Evolutionary conservation across 1,284 basidiomycete genomes (phyloP).

Genomic region (Pholiota adiposa): DNA sequence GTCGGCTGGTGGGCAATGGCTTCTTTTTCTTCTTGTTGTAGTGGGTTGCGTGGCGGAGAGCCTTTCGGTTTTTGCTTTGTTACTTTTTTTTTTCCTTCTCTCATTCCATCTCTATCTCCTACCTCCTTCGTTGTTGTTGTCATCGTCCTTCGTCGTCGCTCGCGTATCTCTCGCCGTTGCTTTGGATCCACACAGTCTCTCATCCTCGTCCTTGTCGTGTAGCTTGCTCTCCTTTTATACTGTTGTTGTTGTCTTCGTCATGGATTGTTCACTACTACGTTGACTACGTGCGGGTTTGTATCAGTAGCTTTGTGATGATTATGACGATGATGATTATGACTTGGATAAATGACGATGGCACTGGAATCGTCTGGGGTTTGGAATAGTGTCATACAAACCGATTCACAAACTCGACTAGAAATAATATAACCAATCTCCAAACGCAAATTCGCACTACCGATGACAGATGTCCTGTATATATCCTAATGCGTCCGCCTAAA

Average conservation of each 20-base stretch:
- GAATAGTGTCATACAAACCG: too few relatives aligned
- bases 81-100: not conserved
- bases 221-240: conserved; percentile 23
- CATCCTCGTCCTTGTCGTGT: conserved; percentile 14
- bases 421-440: too few relatives aligned
- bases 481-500: too few relatives aligned
- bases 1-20: conserved; percentile 2
- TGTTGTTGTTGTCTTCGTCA: conserved; percentile 29
- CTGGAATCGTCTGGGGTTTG: not conserved
- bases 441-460: too few relatives aligned
- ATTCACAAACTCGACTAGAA: too few relatives aligned
- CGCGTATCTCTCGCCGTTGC: conserved; percentile 24
- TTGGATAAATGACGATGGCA: not conserved
- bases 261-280: conserved; percentile 37
- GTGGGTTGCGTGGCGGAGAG: conserved; percentile 5
- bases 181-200: conserved; percentile 19
- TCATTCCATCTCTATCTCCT: not conserved
- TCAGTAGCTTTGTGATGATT: conserved; percentile 12
- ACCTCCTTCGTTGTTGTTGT: conserved; percentile 11
- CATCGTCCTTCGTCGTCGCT: conserved; percentile 13
- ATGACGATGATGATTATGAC: conserved; percentile 10
- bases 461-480: too few relatives aligned
- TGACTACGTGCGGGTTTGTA: conserved; percentile 24
- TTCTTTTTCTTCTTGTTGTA: conserved; percentile 9
- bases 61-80: conserved; percentile 3